Evolutionary conservation across 169 alveolate species (phyloP).

Genomic region (Plasmodium gallinaceum): DNA sequence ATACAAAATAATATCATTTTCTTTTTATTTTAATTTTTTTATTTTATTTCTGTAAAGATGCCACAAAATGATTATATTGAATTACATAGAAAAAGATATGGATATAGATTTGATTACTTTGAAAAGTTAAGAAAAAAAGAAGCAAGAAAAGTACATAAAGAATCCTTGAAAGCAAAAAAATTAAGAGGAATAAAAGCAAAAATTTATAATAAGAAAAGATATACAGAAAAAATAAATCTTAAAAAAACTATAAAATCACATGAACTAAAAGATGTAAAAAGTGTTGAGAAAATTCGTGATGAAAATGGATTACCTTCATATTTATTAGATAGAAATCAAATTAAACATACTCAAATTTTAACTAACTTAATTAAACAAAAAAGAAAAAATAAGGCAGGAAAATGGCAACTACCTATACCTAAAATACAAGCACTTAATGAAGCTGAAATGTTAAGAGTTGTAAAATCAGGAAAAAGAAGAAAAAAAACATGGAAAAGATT

Average conservation of each 20-base stretch:
- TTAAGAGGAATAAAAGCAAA: conserved; percentile 98
- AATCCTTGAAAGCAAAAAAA: conserved; percentile 94
- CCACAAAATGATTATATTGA: conserved; percentile 99
- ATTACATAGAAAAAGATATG: conserved; percentile 96
- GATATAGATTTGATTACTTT: conserved; percentile 95
- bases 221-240: conserved; percentile 98
- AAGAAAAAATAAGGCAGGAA: conserved; percentile 99
- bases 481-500: conserved; percentile 99
- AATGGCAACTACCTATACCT: conserved; percentile 99
- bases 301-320: conserved; percentile 99
- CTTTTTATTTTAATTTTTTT: not conserved
- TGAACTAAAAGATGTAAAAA: conserved; percentile 83
- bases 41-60: conserved; percentile 81
- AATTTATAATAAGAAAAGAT: conserved; percentile 95
- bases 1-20: not conserved
- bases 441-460: conserved; percentile 94
- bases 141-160: conserved; percentile 95
- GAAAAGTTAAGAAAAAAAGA: conserved; percentile 94
- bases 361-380: conserved; percentile 99
- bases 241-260: conserved; percentile 88
- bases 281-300: conserved; percentile 80
- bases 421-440: conserved; percentile 95
- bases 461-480: conserved; percentile 96
- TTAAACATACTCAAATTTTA: conserved; percentile 94
- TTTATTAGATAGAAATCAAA: conserved; percentile 98